Conservation (phyloP, 1,284 basidiomycete genomes). For the Malassezia japonica region DNA sequence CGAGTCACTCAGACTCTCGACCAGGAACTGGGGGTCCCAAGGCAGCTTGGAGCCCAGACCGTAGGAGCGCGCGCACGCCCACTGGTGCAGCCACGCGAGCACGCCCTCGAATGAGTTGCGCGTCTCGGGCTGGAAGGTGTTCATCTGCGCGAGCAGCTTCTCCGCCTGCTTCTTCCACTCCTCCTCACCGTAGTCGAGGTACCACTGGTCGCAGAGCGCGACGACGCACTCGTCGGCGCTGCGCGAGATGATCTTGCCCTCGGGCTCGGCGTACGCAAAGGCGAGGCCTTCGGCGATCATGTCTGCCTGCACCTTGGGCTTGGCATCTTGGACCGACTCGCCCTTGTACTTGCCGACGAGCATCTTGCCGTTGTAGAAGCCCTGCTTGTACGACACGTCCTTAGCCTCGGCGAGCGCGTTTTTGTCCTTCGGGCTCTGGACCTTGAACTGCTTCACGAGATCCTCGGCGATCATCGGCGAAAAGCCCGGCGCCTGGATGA, state of each 20-base stretch:
- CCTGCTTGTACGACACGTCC: constrained; percentile 96
- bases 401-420: constrained; percentile 83
- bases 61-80: constrained; percentile 96
- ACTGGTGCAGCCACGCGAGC: constrained; percentile 90
- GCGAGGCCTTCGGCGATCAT: constrained; percentile 73
- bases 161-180: constrained; percentile 77
- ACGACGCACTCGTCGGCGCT: constrained; percentile 94
- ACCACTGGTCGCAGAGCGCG: constrained; percentile 98
- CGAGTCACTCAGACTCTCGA: constrained; percentile 92
- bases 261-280: constrained; percentile 89
- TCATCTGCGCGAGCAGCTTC: constrained; percentile 74
- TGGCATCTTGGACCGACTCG: constrained; percentile 75
- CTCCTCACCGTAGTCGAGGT: constrained; percentile 90
- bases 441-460: constrained; percentile 80
- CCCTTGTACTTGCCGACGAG: constrained; percentile 79
- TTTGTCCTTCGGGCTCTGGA: constrained; percentile 83
- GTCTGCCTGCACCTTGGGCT: constrained; percentile 72
- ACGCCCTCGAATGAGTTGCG: constrained; percentile 83
- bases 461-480: constrained; percentile 84
- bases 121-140: constrained; percentile 80
- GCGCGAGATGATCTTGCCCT: constrained; percentile 78
- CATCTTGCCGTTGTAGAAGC: constrained; percentile 91
- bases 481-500: constrained; percentile 78
- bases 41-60: constrained; percentile 92
- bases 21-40: constrained; percentile 92